Conservation (phyloP, 2,329 filamentous ascomycete genomes). For the Alternaria longipes region DNA sequence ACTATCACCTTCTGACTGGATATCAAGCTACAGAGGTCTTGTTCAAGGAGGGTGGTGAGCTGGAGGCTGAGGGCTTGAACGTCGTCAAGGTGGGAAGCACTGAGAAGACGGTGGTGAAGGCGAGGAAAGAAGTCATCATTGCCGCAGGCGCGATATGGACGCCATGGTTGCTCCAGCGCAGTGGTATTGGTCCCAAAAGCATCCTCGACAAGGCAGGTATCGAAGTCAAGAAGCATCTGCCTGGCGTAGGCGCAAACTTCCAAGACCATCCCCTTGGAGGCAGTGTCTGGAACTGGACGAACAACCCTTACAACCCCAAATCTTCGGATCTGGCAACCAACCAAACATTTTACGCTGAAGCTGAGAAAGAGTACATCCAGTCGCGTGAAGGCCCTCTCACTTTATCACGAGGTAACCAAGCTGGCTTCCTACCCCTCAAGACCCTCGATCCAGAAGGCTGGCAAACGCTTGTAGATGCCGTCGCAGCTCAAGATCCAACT, state of each 20-base stretch:
- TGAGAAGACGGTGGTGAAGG: neutral
- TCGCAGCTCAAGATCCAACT: constrained; percentile 17
- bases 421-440: constrained; percentile 64
- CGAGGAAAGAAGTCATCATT: neutral
- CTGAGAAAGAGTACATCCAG: neutral
- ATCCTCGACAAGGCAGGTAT: constrained; percentile 30
- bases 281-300: constrained; percentile 10
- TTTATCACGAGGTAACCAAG: neutral
- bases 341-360: neutral
- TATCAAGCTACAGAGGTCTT: constrained; percentile 18
- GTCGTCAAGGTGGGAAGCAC: neutral
- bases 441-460: constrained; percentile 53
- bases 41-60: neutral
- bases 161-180: neutral
- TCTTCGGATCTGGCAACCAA: neutral
- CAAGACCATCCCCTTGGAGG: constrained; percentile 38
- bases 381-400: neutral
- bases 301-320: constrained; percentile 1
- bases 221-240: constrained; percentile 30
- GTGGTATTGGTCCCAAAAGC: neutral
- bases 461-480: constrained; percentile 14
- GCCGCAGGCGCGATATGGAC: neutral
- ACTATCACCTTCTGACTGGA: constrained; percentile 34
- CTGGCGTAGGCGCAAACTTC: constrained; percentile 44
- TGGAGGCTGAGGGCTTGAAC: neutral